Evolutionary conservation across 345 rosid species (phyloP).

Genomic region (Citrus inodora): DNA sequence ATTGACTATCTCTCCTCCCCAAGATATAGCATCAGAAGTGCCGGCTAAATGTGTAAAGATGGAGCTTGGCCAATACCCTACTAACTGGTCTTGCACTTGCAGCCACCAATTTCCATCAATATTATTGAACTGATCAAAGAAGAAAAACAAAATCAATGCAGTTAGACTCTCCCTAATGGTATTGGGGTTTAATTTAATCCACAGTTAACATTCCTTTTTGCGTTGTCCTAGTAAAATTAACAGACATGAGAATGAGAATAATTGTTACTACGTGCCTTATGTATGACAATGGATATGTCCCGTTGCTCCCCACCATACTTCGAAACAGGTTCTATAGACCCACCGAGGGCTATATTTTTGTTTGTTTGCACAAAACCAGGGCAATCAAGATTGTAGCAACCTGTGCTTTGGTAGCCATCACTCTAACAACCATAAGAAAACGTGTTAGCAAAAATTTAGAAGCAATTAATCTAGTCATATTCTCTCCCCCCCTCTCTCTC

Average conservation of each 20-base stretch:
- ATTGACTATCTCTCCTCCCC: slow-evolving; percentile 49
- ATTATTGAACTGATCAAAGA: slow-evolving; percentile 23
- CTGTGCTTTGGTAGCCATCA: slow-evolving; percentile 20
- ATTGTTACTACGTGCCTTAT: slow-evolving; percentile 9
- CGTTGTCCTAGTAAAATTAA: no score
- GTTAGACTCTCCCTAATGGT: no score
- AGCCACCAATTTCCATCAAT: slow-evolving; percentile 43
- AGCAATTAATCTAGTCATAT: no score
- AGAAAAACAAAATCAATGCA: no score
- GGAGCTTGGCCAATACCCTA: slow-evolving; percentile 44
- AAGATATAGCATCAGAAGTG: slow-evolving; percentile 19
- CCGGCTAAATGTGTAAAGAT: slow-evolving; percentile 26
- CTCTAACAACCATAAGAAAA: neutral
- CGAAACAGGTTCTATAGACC: slow-evolving; percentile 5
- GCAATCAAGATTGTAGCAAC: slow-evolving; percentile 34
- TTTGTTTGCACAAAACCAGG: slow-evolving; percentile 30
- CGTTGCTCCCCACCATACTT: slow-evolving; percentile 14
- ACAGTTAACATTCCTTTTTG: no score
- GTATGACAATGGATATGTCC: neutral
- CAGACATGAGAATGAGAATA: neutral
- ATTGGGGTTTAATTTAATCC: no score
- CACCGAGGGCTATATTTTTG: slow-evolving; percentile 4
- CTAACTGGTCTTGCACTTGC: slow-evolving; percentile 1
- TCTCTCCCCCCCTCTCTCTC: no score
- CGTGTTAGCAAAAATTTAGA: no score